A percentile compares a stretch with the other conserved stretches of the same genome.
These are phyloP conservation scores for Shiraia sp. DNA, from an alignment of 2,329 filamentous ascomycete genomes.

Conservation along the genomic window DNA sequence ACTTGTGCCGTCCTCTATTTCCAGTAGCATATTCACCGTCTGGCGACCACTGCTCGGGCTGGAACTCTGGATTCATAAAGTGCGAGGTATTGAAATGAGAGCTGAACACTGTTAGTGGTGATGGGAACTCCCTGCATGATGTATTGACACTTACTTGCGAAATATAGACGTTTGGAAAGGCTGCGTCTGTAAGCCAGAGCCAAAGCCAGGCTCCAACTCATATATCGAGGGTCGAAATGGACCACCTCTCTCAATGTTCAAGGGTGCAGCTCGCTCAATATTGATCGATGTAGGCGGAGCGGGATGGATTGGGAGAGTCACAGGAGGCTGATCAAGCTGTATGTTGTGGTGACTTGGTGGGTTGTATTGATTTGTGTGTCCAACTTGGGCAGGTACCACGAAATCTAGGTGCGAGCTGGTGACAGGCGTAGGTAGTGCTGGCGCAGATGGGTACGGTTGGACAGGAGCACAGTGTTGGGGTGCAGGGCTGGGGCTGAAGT, in stretches of 20 bases:
- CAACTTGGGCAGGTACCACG: conserved; percentile 32
- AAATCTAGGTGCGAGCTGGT: conserved; percentile 39
- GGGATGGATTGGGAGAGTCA: conserved; percentile 38
- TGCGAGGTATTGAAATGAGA: conserved; percentile 58
- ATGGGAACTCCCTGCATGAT: not conserved
- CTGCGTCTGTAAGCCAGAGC: conserved; percentile 41
- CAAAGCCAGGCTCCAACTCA: conserved; percentile 50
- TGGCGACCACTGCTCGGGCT: conserved; percentile 57
- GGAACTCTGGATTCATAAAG: conserved; percentile 57
- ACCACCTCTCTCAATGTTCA: conserved; percentile 40
- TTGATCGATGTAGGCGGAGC: conserved; percentile 29
- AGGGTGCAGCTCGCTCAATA: conserved; percentile 33
- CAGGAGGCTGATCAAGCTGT: conserved; percentile 37
- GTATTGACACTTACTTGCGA: conserved; percentile 46
- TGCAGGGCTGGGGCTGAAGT: conserved; percentile 38
- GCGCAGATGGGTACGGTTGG: conserved; percentile 35
- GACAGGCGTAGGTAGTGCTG: conserved; percentile 32
- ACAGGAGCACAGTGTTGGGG: conserved; percentile 37
- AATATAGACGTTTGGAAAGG: conserved; percentile 56
- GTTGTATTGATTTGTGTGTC: conserved; percentile 32
- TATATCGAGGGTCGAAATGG: conserved; percentile 53
- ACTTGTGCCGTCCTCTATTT: conserved; percentile 44
- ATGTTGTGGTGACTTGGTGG: conserved; percentile 31
- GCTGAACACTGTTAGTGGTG: conserved; percentile 34
- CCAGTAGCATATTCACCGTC: conserved; percentile 50